These are phyloP conservation scores for Yamadazyma mexicana DNA, from an alignment of 1,139 yeast species.

Conservation along the genomic window DNA sequence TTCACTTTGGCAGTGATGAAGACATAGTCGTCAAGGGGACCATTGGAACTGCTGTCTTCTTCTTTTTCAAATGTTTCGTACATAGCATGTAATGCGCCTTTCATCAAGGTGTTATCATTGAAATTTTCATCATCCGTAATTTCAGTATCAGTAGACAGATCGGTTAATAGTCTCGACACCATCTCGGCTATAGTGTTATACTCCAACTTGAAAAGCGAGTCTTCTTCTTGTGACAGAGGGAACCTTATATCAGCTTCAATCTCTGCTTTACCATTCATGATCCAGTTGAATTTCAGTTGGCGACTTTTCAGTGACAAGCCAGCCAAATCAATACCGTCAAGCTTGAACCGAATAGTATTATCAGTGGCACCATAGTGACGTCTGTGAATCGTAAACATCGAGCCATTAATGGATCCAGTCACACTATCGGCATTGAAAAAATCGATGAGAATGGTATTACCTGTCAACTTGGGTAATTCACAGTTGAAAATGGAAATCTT, in stretches of 20 bases:
- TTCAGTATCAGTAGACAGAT: slow-evolving; percentile 18
- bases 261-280: slow-evolving; percentile 68
- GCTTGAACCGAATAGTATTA: slow-evolving; percentile 56
- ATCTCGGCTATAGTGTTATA: slow-evolving; percentile 25
- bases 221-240: slow-evolving; percentile 42
- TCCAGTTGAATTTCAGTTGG: slow-evolving; percentile 62
- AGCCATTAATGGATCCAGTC: slow-evolving; percentile 71
- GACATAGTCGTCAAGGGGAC: slow-evolving; percentile 45
- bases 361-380: slow-evolving; percentile 27
- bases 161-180: slow-evolving; percentile 28
- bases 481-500: slow-evolving; percentile 62
- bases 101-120: slow-evolving; percentile 32
- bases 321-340: slow-evolving; percentile 63
- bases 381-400: slow-evolving; percentile 73
- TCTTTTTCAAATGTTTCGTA: slow-evolving; percentile 37
- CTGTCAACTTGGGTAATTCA: slow-evolving; percentile 60
- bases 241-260: slow-evolving; percentile 68
- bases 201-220: slow-evolving; percentile 23
- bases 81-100: slow-evolving; percentile 44
- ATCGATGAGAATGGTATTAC: slow-evolving; percentile 60
- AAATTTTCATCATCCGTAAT: slow-evolving; percentile 14
- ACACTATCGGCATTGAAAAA: slow-evolving; percentile 68
- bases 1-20: slow-evolving; percentile 65
- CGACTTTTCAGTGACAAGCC: slow-evolving; percentile 36
- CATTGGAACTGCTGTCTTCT: slow-evolving; percentile 5